Evolutionary conservation across 176 grass and related monocot genomes (phyloP).

Genomic region (Oryza punctata): DNA sequence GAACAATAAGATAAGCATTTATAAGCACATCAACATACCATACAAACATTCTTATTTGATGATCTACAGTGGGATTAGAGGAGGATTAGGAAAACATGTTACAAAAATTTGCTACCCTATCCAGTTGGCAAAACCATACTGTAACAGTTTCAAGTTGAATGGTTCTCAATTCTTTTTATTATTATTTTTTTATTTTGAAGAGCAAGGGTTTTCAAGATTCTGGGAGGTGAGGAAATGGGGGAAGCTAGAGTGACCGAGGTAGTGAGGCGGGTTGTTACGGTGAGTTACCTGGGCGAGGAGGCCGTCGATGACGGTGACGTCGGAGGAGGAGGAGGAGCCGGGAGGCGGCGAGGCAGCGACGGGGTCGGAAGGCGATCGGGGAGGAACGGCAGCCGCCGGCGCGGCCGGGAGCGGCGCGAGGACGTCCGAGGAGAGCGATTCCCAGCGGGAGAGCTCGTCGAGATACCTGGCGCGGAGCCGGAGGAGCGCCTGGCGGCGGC

Average conservation of each 20-base stretch:
- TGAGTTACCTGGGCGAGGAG: conserved; percentile 33
- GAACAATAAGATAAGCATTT: not conserved
- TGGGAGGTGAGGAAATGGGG: not conserved
- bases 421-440: conserved; percentile 35
- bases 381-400: not conserved
- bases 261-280: not conserved
- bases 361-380: not conserved
- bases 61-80: too few species aligned
- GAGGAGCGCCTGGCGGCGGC: conserved; percentile 47
- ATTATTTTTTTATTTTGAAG: not conserved
- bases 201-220: not conserved
- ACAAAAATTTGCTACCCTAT: not conserved
- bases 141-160: too few species aligned
- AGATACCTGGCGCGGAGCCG: conserved; percentile 51
- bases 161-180: not conserved
- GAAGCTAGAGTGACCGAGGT: not conserved
- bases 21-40: not conserved
- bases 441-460: conserved; percentile 57
- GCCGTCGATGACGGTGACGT: conserved; percentile 23
- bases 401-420: conserved; percentile 10
- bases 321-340: not conserved
- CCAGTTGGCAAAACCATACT: not conserved
- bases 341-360: not conserved
- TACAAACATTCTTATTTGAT: not conserved
- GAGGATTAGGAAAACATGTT: too few species aligned